phyloP scores from a whole-genome alignment of 805 yeast genomes.

The Zygosaccharomyces kombuchaensis region DNA sequence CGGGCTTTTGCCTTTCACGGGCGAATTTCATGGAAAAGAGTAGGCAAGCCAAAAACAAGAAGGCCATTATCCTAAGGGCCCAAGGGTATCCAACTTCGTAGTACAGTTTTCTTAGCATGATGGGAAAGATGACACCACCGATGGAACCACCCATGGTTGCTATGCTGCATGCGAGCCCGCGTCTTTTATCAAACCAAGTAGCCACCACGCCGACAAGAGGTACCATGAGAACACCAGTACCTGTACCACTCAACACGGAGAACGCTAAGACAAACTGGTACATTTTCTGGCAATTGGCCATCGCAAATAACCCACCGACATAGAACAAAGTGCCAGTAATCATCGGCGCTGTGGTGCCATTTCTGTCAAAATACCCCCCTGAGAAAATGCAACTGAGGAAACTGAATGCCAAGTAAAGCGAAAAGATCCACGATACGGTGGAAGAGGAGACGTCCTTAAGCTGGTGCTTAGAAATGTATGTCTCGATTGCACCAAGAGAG shows the following conservation, averaged over 20 bases:
- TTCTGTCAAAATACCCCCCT: constrained; percentile 60
- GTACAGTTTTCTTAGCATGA: constrained; percentile 49
- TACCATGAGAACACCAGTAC: constrained; percentile 55
- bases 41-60: constrained; percentile 42
- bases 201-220: constrained; percentile 59
- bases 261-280: constrained; percentile 62
- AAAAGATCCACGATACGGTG: constrained; percentile 62
- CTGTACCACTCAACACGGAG: constrained; percentile 53
- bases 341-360: constrained; percentile 49
- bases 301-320: constrained; percentile 51
- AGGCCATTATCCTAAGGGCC: constrained; percentile 54
- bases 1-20: constrained; percentile 38
- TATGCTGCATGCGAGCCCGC: constrained; percentile 53
- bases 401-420: constrained; percentile 51
- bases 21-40: constrained; percentile 36
- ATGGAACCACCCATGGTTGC: constrained; percentile 53
- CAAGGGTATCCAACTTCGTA: constrained; percentile 51
- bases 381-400: constrained; percentile 50
- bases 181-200: constrained; percentile 58
- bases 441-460: constrained; percentile 46
- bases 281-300: constrained; percentile 49
- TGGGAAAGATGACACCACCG: constrained; percentile 54
- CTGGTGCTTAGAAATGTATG: constrained; percentile 54
- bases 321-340: constrained; percentile 43
- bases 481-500: constrained; percentile 62